These are phyloP conservation scores for Globisporangium solare DNA, from an alignment of 352 stramenopile genomes.

Conservation along the genomic window DNA sequence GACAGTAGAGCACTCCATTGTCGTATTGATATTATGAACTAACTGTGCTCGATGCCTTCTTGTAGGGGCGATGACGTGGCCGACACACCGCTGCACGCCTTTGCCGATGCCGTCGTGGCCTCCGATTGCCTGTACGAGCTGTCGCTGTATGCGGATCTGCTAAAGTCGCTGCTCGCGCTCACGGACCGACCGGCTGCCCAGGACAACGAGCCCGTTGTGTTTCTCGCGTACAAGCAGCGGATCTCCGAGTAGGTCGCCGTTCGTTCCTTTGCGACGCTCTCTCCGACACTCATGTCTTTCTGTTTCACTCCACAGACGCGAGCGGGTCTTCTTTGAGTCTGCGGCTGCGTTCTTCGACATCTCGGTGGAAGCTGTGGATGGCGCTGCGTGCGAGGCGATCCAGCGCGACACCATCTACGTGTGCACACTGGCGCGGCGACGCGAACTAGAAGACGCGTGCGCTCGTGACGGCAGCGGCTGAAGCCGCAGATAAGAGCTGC, in stretches of 20 bases:
- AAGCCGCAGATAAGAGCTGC: too few relatives aligned
- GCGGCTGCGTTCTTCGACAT: conserved; percentile 36
- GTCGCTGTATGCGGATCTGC: conserved; percentile 28
- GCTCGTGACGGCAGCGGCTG: neutral
- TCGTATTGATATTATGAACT: neutral
- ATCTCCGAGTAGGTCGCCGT: conserved; percentile 30
- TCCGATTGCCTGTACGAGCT: conserved; percentile 75
- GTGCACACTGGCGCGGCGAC: conserved; percentile 21
- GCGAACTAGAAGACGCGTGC: neutral
- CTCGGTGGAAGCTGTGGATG: conserved; percentile 19
- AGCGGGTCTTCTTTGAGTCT: conserved; percentile 40
- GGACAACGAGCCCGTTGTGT: conserved; percentile 12
- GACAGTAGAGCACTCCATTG: neutral
- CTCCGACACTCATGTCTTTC: too few relatives aligned
- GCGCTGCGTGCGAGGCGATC: conserved; percentile 9
- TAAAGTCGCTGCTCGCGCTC: conserved; percentile 37
- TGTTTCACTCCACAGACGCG: conserved; percentile 15
- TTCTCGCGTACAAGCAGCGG: conserved; percentile 72
- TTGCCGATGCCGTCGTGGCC: conserved; percentile 27
- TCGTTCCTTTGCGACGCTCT: neutral
- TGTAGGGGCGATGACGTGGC: conserved; percentile 7
- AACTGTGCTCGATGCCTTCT: too few relatives aligned
- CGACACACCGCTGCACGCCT: neutral
- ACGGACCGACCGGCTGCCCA: conserved; percentile 8
- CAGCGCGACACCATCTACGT: conserved; percentile 44